Evolutionary conservation across 208 protist genomes (phyloP), one percentile per base, ranked within the genome.

Genomic region (Trypanosoma platydactyli): DNA sequence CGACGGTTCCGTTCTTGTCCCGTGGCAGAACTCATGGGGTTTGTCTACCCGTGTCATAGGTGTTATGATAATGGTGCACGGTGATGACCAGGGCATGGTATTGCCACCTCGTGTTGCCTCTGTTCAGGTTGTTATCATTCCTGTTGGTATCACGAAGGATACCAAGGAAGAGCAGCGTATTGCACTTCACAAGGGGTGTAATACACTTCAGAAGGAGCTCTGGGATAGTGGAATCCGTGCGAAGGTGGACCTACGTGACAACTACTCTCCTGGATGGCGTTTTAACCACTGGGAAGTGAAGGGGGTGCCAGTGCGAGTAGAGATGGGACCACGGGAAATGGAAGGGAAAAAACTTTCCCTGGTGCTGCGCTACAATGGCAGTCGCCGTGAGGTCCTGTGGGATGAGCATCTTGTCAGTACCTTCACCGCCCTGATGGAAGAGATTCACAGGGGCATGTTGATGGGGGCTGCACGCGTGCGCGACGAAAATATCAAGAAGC

Each of bases 11-110:
- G 97, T 90, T 68, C 67, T 88, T 55, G 83, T 97, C 35, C 94
- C 94, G 35, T 99, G 88, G 87, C 98, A 99, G 89, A 99, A 99
- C 86, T 99, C 96, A 56, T 99, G 98, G 98, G 98, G 98, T 38
- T 80, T 99, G 46, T 98, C 98, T 13, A 99, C 98, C 12, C 93
- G 98, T 57, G 92, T 97, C 22, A 97, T 99, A 68, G 97, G 97
- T 60, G 97, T 99, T 22, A 98, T 99, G 91, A 90, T 98, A 44
- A 99, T 99, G 98, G 94, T 99, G 41, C 98, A 99, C 83, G 96
- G 94, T 51, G 98, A 99, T 79, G 91, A 99, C 85, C 94, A 95
- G 40, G 98, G 98, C 42, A 82, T 99, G n/a, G 98, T 99, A 18
- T 76, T 99, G 59, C 98, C 98, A 51, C 98, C 98, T 22, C 83